These are phyloP conservation scores for Fusarium torulosum DNA, from an alignment of 2,329 filamentous ascomycete genomes.

Conservation along the genomic window DNA sequence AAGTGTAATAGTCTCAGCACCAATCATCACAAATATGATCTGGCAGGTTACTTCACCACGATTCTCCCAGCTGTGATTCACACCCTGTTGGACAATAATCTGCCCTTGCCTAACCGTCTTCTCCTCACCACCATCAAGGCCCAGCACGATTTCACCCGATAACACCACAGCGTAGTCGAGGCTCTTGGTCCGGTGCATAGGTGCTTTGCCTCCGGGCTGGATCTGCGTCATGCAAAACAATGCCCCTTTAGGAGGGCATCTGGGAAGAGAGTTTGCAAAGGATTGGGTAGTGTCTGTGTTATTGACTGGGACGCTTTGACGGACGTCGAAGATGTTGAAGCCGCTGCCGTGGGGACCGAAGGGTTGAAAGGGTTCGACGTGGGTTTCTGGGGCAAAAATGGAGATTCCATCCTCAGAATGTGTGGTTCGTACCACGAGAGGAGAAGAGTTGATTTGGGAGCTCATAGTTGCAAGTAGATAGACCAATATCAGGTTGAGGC, in stretches of 20 bases:
- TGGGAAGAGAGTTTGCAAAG: slow-evolving; percentile 47
- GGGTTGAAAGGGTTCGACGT: slow-evolving; percentile 13
- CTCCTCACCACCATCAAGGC: slow-evolving; percentile 57
- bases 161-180: slow-evolving; percentile 58
- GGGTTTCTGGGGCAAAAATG: slow-evolving; percentile 17
- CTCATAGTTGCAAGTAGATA: slow-evolving; percentile 8
- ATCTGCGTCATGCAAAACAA: slow-evolving; percentile 53
- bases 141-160: slow-evolving; percentile 56
- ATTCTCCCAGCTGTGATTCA: slow-evolving; percentile 61
- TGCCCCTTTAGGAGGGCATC: slow-evolving; percentile 53
- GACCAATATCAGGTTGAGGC: not conserved
- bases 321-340: slow-evolving; percentile 28
- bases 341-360: slow-evolving; percentile 24
- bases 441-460: slow-evolving; percentile 1
- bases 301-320: slow-evolving; percentile 33
- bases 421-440: slow-evolving; percentile 18
- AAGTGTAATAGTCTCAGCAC: slow-evolving; percentile 55
- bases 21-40: slow-evolving; percentile 57
- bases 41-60: slow-evolving; percentile 53
- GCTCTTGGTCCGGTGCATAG: slow-evolving; percentile 58
- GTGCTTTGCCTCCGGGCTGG: slow-evolving; percentile 47
- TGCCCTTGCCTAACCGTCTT: slow-evolving; percentile 55
- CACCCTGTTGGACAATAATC: slow-evolving; percentile 57
- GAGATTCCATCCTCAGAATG: slow-evolving; percentile 17
- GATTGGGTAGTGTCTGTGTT: slow-evolving; percentile 34